Conservation (phyloP, 805 yeast genomes). For the Candida sithepensis region DNA sequence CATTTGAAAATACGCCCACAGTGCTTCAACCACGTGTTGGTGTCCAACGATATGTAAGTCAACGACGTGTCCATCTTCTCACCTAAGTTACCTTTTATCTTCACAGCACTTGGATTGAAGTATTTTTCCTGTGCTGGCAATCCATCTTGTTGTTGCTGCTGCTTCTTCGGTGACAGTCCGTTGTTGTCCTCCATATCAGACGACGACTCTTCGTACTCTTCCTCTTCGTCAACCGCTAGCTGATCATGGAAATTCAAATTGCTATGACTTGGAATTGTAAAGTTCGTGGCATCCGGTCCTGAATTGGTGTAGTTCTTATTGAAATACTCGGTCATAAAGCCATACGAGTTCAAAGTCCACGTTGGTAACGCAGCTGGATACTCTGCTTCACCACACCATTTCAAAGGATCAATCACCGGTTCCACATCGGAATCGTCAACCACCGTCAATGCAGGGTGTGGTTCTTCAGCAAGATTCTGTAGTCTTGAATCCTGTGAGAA, state of each 20-base stretch:
- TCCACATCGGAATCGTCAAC: constrained; percentile 2
- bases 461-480: constrained; percentile 18
- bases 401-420: not conserved
- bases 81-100: constrained; percentile 47
- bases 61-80: constrained; percentile 52
- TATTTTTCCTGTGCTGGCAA: constrained; percentile 7
- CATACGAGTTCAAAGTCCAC: constrained; percentile 29
- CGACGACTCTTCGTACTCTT: constrained; percentile 17
- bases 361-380: constrained; percentile 24
- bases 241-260: constrained; percentile 5
- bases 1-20: constrained; percentile 75
- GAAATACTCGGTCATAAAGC: constrained; percentile 31
- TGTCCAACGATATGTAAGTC: constrained; percentile 64
- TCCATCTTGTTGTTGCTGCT: not conserved
- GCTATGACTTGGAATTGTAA: not conserved
- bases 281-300: constrained; percentile 1
- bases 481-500: constrained; percentile 26
- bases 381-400: constrained; percentile 17
- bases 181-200: constrained; percentile 12
- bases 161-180: constrained; percentile 8
- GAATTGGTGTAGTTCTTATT: constrained; percentile 24
- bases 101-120: constrained; percentile 2
- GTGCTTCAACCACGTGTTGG: constrained; percentile 78
- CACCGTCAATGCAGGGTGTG: constrained; percentile 10
- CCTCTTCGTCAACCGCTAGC: constrained; percentile 18